Base-by-base conservation (phyloP, 371 early-diverging fungal genomes). In the Mucor indicus region DNA sequence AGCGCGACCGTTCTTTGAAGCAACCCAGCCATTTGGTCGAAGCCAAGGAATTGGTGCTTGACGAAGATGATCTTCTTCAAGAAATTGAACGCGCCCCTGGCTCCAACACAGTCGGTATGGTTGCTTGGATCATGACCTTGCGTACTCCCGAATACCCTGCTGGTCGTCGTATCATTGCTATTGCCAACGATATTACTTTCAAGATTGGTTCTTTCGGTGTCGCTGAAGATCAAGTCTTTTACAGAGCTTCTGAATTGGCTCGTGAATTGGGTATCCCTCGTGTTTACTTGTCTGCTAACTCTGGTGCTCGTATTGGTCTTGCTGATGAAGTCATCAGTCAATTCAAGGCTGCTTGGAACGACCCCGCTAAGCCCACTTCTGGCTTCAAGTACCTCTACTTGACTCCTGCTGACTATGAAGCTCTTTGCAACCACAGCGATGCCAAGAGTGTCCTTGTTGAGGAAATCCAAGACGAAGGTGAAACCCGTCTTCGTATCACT, bases 281-380 rank as follows among this genome's bases (percentile, higher is more conserved):
- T 55, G 75, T 99, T 22, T 98, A 97, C 81, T 73, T 99, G 45
- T 93, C 96, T 35, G 98, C 98, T 55, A 99, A 99, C 85, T 96
- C 96, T 48, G 99, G 99, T 54, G 99, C 99, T n/a, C 91, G 99
- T 57, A 96, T 99, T 53, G 98, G 98, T 30, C 83, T 99, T 35
- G 96, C 96, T 35, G 93, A 92, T 50, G 95, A 95, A 59, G 77
- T 99, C 22, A 86, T 86, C 49, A 72, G 79, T 38, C 78, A 86
- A 57, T 93, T 94, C 84, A 84, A 82, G 50, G 83, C 89, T 44
- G 87, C 87, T 30, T 97, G 96, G 95, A 81, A 84, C 60, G 93
- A 96, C 42, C 52, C 69, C 16, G 51, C 55, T n/a, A 86, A 90
- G 62, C 92, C 93, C 1, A 55, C 77, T 45, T 85, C 89, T 61